A percentile compares a stretch with the other conserved stretches of the same genome.
Conservation (phyloP, 768 basidiomycete genomes). For the Pisolithus tinctorius region DNA sequence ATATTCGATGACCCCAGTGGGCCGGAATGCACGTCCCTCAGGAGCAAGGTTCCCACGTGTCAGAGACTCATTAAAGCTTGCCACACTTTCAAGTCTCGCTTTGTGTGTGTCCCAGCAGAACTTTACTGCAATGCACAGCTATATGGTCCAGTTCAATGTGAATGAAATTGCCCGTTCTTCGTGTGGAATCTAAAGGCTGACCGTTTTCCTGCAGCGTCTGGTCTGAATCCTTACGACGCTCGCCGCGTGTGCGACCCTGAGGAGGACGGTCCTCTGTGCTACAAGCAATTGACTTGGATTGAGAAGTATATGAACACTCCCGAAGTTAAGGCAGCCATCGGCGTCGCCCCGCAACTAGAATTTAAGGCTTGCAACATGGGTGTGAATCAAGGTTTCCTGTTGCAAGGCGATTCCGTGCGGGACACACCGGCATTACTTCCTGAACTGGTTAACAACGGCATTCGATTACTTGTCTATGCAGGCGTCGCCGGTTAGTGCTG, state of each 20-base stretch:
- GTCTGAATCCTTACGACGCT: conserved; percentile 87
- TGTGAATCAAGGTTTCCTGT: conserved; percentile 72
- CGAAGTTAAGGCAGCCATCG: conserved; percentile 70
- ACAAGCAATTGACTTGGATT: conserved; percentile 78
- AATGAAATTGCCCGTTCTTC: conserved; percentile 17
- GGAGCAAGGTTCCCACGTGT: conserved; percentile 65
- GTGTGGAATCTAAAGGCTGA: not conserved
- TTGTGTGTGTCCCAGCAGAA: conserved; percentile 66
- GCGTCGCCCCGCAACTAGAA: conserved; percentile 50
- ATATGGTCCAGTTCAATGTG: conserved; percentile 63
- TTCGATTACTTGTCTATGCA: conserved; percentile 84
- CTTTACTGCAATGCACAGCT: conserved; percentile 79
- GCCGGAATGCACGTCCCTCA: conserved; percentile 57
- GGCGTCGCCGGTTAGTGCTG: conserved; percentile 63
- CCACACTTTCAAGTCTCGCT: conserved; percentile 51
- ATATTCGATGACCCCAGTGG: conserved; percentile 68
- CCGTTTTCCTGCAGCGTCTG: conserved; percentile 42
- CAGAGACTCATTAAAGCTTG: conserved; percentile 67
- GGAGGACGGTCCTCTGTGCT: conserved; percentile 70
- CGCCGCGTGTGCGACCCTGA: conserved; percentile 64
- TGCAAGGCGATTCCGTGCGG: conserved; percentile 84
- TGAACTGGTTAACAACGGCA: conserved; percentile 73
- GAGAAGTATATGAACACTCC: conserved; percentile 83
- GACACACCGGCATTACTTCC: conserved; percentile 76
- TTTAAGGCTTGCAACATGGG: conserved; percentile 75